Base-by-base conservation (phyloP, 2,329 filamentous ascomycete species). In the Diaporthe vaccinii region DNA sequence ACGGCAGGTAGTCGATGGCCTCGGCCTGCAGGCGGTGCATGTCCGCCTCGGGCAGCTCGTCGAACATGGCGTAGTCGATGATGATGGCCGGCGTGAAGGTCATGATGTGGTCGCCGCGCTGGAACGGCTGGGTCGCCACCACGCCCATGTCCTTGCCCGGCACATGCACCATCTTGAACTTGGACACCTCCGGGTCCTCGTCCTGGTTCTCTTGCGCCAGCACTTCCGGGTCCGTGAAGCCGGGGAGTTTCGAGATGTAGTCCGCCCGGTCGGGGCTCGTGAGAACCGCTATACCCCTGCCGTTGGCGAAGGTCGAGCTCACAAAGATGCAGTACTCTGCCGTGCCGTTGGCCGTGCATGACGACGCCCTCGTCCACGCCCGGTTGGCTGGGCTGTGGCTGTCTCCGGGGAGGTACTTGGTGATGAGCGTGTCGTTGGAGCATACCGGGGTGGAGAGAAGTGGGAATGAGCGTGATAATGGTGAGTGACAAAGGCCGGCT, bases 91-190 rank as follows among this genome's bases (percentile, higher is more conserved):
- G 80, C 59, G 84, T 85, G 76, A 83, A 82, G 75, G 81, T 82
- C 79, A 85, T 82, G 78, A 86, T 83, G 59, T 80, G 78, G 68
- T 85, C 84, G 51, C 84, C 84, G 44, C 83, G 79, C 41, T 77
- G 75, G 76, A 86, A 82, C 76, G 78, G 79, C 44, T 78, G 72
- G 6, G 77, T 81, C 15, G 85, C 84, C 9, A 85, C 80, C 7
- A 85, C 77, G 39, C 85, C 85, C 75, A 82, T 81, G 53, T 82
- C 84, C 76, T 85, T 86, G 41, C 84, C 84, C 10, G 82, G 82
- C 44, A 86, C 80, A 14, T 80, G 80, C 34, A 81, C 80, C n/a
- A 85, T 80, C 59, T 80, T 77, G 79, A 83, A 85, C 51, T 78
- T 71, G 36, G 78, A 78, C 14, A 41, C 70, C 46, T 73, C 78